A percentile compares a stretch with the other conserved stretches of the same genome.
Evolutionary conservation across 495 filamentous ascomycete genomes (phyloP).

Genomic region (Daldinia loculata): DNA sequence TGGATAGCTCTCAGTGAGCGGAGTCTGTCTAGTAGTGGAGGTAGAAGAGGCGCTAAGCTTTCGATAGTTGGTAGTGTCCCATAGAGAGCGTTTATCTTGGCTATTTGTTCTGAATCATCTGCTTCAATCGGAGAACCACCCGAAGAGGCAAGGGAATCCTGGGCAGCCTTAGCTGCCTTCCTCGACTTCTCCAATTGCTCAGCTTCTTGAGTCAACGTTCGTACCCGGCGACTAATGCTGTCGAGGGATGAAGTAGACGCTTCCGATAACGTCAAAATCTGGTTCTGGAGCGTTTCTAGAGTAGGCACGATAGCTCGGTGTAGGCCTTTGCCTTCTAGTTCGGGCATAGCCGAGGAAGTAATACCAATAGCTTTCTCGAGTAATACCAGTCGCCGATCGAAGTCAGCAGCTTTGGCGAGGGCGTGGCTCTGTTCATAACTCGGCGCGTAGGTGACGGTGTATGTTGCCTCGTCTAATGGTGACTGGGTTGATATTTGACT

Average conservation of each 20-base stretch:
- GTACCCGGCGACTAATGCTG: constrained; percentile 74
- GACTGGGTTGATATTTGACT: constrained; percentile 18
- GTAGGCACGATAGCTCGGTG: constrained; percentile 78
- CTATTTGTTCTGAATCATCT: constrained; percentile 70
- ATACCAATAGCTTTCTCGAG: constrained; percentile 87
- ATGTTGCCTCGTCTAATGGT: constrained; percentile 48
- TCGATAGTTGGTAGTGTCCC: constrained; percentile 89
- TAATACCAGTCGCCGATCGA: constrained; percentile 78
- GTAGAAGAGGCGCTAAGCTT: constrained; percentile 82
- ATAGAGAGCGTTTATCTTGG: constrained; percentile 93
- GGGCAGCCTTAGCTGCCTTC: constrained; percentile 72
- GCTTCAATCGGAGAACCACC: constrained; percentile 48
- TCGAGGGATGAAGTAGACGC: constrained; percentile 75
- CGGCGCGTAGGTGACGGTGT: constrained; percentile 65
- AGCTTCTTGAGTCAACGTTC: constrained; percentile 79
- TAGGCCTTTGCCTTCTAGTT: constrained; percentile 64
- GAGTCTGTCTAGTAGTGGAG: constrained; percentile 84
- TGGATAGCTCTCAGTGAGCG: constrained; percentile 86
- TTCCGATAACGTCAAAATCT: constrained; percentile 70
- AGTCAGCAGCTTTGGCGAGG: constrained; percentile 83
- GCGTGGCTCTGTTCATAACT: constrained; percentile 68
- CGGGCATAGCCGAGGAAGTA: constrained; percentile 70
- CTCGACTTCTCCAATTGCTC: constrained; percentile 78
- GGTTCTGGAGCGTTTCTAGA: constrained; percentile 78
- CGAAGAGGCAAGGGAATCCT: constrained; percentile 64